Base-by-base conservation (phyloP, 257 asterid species). In the Avicennia marina region DNA sequence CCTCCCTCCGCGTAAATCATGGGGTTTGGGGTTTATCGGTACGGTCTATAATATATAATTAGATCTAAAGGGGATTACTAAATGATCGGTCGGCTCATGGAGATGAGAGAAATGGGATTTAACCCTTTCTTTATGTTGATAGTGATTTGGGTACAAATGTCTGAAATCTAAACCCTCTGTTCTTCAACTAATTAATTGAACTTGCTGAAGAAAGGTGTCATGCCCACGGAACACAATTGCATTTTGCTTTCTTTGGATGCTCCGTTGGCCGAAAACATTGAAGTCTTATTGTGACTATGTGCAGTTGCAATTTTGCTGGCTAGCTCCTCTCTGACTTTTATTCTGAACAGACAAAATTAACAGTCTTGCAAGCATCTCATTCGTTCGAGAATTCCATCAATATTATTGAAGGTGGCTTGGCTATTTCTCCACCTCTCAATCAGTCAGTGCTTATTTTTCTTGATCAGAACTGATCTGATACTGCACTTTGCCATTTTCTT, bases 211-310 rank as follows among this genome's bases (percentile, higher is more conserved):
- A 5, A n/a, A 39, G 0, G 53, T 4, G 11, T 8, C 18, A 12
- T n/a, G n/a, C n/a, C n/a, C n/a, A 31, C 21, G 44, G 43, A 20
- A 20, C 56, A 29, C 13, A 44, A 20, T 18, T 33, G 27, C 16
- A 32, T 31, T n/a, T n/a, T n/a, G 53, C 39, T 56, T 36, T 11
- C 48, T 33, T 53, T 38, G 21, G 53, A 44, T 31, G 39, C 59
- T 8, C 17, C 16, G 15, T 6, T 9, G 13, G 74, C 74, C 74
- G 69, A 52, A 69, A 69, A 62, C 62, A 41, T 69, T 62, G 69
- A 62, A 62, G 62, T 24, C 43, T 15, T 29, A 1, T 3, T 25
- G 41, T n/a, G 26, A 8, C 9, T 16, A 22, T 31, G 24, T 15
- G 57, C 41, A 29, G 9, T 29, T 29, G 34, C 4, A 29, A 29